Evolutionary conservation across 805 yeast species (phyloP).

Genomic region (Saccharomycopsis selenospora): DNA sequence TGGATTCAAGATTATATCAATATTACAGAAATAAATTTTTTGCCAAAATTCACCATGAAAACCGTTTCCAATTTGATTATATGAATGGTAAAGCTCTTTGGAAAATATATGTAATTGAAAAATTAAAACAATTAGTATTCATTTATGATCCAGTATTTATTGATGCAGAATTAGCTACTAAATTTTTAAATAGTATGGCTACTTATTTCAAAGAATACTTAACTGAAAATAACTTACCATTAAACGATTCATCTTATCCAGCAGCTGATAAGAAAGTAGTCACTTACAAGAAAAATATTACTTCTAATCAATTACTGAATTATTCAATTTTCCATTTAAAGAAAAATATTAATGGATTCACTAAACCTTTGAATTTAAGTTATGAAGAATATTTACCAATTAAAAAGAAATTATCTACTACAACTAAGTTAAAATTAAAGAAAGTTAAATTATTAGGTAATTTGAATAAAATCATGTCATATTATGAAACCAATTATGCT

Average conservation of each 20-base stretch:
- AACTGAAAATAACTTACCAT: neutral
- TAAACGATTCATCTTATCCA: neutral
- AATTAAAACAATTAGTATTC: conserved; percentile 3
- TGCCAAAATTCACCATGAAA: neutral
- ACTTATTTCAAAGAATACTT: conserved; percentile 8
- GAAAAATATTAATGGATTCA: neutral
- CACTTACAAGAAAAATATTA: neutral
- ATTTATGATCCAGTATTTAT: conserved; percentile 9
- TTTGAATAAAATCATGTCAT: neutral
- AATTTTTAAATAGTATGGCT: neutral
- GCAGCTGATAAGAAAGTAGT: neutral
- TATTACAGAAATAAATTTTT: neutral
- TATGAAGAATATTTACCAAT: conserved; percentile 8
- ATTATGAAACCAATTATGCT: conserved; percentile 1
- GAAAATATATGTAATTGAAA: conserved; percentile 4
- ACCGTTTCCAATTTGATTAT: conserved; percentile 5
- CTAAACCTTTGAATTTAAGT: neutral
- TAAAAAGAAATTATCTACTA: neutral
- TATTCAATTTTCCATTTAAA: neutral
- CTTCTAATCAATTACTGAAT: neutral
- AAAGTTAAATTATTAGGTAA: neutral
- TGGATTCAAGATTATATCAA: neutral
- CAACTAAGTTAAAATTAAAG: conserved; percentile 6
- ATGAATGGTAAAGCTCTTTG: conserved; percentile 5
- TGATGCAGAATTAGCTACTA: neutral